Evolutionary conservation across 495 filamentous ascomycete species (phyloP), one percentile per base, ranked within the genome.

Genomic region (Annulohypoxylon stygium): DNA sequence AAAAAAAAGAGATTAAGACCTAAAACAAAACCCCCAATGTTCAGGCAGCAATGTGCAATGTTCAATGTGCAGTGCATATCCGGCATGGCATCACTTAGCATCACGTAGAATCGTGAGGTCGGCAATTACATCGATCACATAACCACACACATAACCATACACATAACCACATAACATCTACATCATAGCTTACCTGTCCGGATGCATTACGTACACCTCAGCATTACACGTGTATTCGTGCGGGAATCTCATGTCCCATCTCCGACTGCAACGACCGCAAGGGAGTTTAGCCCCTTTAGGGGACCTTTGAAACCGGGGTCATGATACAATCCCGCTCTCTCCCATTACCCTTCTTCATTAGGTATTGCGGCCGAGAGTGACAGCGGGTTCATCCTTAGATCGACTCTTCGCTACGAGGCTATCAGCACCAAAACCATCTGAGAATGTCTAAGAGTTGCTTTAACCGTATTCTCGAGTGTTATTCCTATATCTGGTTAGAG

Each of bases 21-120:
- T 30, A 30, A 30, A 18, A 18, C 23, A 25, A 25, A 68, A 36
- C n/a, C 64, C 68, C 64, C 50, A 69, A 71, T 51, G 4, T 57
- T 66, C 73, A 73, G 73, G 69, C 73, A 73, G 55, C 69, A 58
- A 62, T 66, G 36, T 62, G 60, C 36, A 61, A 65, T 66, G 36
- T 62, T 54, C 36, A 61, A 65, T 11, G 41, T n/a, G 0, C 11
- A 39, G 36, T 45, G 41, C 41, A 45, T 45, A 45, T 14, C 41
- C 41, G 41, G 41, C 41, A 39, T 39, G 8, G 30, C 12, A 39
- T 39, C 37, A 12, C 48, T 33, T 51, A 26, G 41, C 67, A 39
- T 63, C 37, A 67, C 64, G 61, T 68, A 37, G 41, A 64, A 20
- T 16, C 43, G 26, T 53, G 41, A 61, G 18, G 34, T 65, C 53